Conservation (phyloP, 2,329 filamentous ascomycete genomes). For the Xylaria sp. region DNA sequence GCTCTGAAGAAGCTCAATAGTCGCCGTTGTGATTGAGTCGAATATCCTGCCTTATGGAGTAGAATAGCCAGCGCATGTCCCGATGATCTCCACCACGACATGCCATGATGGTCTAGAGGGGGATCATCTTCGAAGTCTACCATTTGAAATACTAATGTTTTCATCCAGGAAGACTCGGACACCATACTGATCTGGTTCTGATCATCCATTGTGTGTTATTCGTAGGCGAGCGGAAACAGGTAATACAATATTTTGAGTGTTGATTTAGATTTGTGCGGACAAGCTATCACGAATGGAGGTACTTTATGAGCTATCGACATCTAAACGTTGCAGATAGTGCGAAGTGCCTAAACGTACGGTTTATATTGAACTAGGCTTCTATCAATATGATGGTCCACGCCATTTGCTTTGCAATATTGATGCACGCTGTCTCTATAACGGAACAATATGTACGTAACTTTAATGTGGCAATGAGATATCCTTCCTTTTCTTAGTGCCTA, state of each 20-base stretch:
- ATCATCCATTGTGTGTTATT: slow-evolving; percentile 6
- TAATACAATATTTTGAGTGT: slow-evolving; percentile 4
- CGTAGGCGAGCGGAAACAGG: background rate
- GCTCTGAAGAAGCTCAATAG: background rate
- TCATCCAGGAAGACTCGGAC: slow-evolving; percentile 3
- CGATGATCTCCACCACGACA: background rate
- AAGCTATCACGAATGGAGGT: background rate
- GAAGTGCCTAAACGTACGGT: background rate
- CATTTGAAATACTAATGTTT: slow-evolving; percentile 6
- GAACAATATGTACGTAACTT: no score
- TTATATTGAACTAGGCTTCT: slow-evolving; percentile 1
- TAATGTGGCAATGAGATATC: no score
- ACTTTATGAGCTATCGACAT: background rate
- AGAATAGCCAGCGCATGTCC: background rate
- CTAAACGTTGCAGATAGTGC: background rate
- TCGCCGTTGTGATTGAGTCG: background rate
- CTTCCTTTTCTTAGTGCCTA: no score
- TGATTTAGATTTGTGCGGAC: slow-evolving; percentile 2
- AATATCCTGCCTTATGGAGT: background rate
- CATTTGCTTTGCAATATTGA: slow-evolving; percentile 3
- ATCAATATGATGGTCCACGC: background rate
- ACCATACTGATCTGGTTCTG: background rate
- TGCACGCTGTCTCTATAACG: background rate
- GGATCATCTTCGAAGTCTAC: slow-evolving; percentile 3
- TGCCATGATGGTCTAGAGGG: slow-evolving; percentile 5